A percentile compares a stretch with the other conserved stretches of the same genome.
Evolutionary conservation across 2,329 filamentous ascomycete genomes (phyloP).

Genomic region (Hypoxylon sp.): DNA sequence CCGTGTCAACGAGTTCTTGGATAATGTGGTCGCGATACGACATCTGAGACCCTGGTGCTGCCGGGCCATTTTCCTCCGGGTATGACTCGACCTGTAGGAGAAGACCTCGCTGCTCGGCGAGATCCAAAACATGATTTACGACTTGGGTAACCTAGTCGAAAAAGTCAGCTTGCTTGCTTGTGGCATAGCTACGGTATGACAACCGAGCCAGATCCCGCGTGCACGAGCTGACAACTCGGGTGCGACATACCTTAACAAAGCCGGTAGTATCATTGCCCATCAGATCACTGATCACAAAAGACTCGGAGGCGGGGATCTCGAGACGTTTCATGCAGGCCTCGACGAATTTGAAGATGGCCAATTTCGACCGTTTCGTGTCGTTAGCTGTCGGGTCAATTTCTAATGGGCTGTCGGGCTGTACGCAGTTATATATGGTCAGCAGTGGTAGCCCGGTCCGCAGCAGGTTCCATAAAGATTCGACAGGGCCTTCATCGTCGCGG

Average conservation of each 20-base stretch:
- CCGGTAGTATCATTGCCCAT: slow-evolving; percentile 96
- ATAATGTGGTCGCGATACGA: slow-evolving; percentile 88
- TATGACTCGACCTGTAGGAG: slow-evolving; percentile 74
- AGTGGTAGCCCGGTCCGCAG: slow-evolving; percentile 87
- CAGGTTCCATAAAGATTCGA: slow-evolving; percentile 91
- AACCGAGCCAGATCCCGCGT: slow-evolving; percentile 12
- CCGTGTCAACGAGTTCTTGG: slow-evolving; percentile 91
- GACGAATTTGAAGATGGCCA: slow-evolving; percentile 92
- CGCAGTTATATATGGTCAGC: slow-evolving; percentile 88
- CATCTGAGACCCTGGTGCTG: slow-evolving; percentile 75
- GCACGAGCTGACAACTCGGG: slow-evolving; percentile 8
- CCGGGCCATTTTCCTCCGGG: slow-evolving; percentile 66
- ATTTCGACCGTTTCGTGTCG: slow-evolving; percentile 85
- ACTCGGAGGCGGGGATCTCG: slow-evolving; percentile 82
- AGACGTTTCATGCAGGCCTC: slow-evolving; percentile 89
- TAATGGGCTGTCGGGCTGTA: slow-evolving; percentile 78
- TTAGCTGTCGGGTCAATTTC: slow-evolving; percentile 73
- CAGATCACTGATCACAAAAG: slow-evolving; percentile 92
- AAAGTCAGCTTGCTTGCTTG: slow-evolving; percentile 30
- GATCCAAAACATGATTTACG: slow-evolving; percentile 91
- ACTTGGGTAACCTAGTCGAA: slow-evolving; percentile 81
- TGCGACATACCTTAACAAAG: slow-evolving; percentile 84
- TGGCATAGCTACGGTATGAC: background rate
- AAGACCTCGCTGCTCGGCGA: slow-evolving; percentile 82
- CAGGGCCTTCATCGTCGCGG: slow-evolving; percentile 78